Evolutionary conservation across 2,329 filamentous ascomycete genomes (phyloP).

Genomic region (Albophoma yamanashiensis): DNA sequence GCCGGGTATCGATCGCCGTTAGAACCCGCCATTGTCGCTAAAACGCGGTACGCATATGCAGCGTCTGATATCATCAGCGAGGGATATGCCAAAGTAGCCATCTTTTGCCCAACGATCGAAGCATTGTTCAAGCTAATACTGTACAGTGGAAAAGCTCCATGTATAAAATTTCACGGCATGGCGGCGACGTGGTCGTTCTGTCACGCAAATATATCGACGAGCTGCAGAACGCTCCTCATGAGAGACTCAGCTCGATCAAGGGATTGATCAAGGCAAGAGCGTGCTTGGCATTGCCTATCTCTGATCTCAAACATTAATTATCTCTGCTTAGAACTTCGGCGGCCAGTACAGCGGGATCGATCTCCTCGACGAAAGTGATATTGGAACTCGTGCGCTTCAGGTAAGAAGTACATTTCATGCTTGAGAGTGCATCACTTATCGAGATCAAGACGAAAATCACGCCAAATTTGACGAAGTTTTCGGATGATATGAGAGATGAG

Average conservation of each 20-base stretch:
- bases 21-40: constrained; percentile 3
- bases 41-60: constrained; percentile 1
- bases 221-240: constrained; percentile 3
- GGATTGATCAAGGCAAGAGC: constrained; percentile 3
- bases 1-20: constrained; percentile 2
- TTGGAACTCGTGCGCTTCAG: constrained; percentile 5
- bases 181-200: constrained; percentile 4
- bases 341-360: constrained; percentile 4
- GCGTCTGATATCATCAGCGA: constrained; percentile 3
- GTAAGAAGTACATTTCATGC: neutral
- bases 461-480: constrained; percentile 2
- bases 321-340: constrained; percentile 4
- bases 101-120: too few relatives aligned
- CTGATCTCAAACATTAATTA: neutral
- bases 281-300: neutral
- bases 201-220: constrained; percentile 5
- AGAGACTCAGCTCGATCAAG: constrained; percentile 3
- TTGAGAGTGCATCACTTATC: neutral
- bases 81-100: constrained; percentile 4
- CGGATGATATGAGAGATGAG: constrained; percentile 4
- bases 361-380: constrained; percentile 2
- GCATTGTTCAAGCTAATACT: neutral
- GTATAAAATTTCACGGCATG: constrained; percentile 4
- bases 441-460: constrained; percentile 3
- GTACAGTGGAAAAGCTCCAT: constrained; percentile 4